These are phyloP conservation scores for Fusarium musae DNA, from an alignment of 2,329 filamentous ascomycete species.

Conservation along the genomic window DNA sequence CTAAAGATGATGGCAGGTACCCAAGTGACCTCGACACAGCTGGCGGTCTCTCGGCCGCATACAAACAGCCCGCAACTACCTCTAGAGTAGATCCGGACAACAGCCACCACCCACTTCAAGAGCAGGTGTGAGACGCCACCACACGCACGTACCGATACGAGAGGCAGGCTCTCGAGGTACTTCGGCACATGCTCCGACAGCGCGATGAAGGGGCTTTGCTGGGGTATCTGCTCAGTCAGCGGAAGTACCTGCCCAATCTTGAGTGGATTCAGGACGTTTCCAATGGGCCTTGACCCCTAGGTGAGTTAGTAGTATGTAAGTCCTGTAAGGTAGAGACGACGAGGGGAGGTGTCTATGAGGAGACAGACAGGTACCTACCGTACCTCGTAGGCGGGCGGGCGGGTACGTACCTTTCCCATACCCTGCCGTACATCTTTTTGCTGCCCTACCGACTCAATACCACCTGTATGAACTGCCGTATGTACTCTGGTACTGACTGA, in stretches of 20 bases:
- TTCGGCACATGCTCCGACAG: constrained; percentile 1
- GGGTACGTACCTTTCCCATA: neutral
- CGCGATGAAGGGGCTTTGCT: neutral
- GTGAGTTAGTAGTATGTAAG: neutral
- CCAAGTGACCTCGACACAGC: neutral
- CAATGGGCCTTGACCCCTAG: neutral
- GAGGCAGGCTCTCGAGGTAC: neutral
- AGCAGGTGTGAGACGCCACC: constrained; percentile 3
- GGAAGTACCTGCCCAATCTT: neutral
- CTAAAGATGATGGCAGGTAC: neutral
- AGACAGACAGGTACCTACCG: neutral
- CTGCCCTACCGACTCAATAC: neutral
- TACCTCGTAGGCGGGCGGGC: neutral
- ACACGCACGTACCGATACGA: neutral
- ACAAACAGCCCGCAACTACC: constrained; percentile 5
- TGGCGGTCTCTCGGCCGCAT: neutral
- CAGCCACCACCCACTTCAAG: constrained; percentile 6
- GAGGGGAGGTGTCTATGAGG: neutral
- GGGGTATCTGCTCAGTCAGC: neutral
- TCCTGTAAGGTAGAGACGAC: neutral
- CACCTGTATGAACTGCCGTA: neutral
- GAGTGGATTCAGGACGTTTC: neutral
- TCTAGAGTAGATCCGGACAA: constrained; percentile 3
- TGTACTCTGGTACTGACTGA: neutral
- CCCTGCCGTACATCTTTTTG: neutral